These are phyloP conservation scores for Eimeria maxima DNA, from an alignment of 169 alveolate species.

Conservation along the genomic window DNA sequence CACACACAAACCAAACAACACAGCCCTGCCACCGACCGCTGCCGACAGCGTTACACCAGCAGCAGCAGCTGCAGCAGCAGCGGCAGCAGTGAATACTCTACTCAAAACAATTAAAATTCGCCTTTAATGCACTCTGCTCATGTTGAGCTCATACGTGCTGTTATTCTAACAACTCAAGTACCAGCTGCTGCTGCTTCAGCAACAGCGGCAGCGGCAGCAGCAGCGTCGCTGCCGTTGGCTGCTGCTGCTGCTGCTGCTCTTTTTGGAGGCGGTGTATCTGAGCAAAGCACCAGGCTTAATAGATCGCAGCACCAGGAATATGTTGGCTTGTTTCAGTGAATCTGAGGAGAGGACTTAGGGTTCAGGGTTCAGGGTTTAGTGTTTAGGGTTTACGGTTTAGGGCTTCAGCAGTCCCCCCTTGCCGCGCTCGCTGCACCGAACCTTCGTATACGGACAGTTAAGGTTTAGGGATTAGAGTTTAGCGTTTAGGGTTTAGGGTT, in stretches of 20 bases:
- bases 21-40: conserved; percentile 50
- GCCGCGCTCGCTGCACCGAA: conserved; percentile 19
- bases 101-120: neutral
- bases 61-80: conserved; percentile 31
- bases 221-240: neutral
- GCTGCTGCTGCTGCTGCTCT: conserved; percentile 34
- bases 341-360: neutral
- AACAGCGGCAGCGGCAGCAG: conserved; percentile 18
- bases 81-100: neutral
- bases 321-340: conserved; percentile 8
- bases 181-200: too few species aligned
- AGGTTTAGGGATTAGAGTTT: conserved; percentile 9
- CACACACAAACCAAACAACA: too few species aligned
- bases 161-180: too few species aligned
- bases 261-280: neutral
- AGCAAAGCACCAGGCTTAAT: neutral
- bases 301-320: neutral
- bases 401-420: neutral
- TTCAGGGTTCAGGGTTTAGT: conserved; percentile 38
- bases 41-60: conserved; percentile 21
- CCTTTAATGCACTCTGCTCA: neutral
- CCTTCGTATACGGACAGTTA: neutral
- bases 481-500: conserved; percentile 4
- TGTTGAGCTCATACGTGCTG: neutral
- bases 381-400: conserved; percentile 26